Evolutionary conservation across 257 asterid genomes (phyloP).

Genomic region (Fraxinus americana): DNA sequence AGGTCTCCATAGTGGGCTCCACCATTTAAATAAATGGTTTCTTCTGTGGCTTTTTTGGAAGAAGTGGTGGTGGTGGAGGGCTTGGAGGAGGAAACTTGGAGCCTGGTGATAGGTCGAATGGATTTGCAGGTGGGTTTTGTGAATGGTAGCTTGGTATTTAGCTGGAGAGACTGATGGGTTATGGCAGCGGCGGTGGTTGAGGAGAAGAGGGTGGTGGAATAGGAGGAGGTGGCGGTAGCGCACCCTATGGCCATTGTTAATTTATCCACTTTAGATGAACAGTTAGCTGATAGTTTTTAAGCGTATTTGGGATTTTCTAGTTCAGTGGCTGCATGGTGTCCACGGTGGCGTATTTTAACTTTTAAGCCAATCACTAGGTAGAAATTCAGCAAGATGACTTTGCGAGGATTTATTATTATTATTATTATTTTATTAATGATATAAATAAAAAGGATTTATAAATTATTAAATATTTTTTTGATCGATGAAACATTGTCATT

Average conservation of each 20-base stretch:
- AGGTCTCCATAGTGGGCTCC: slow-evolving; percentile 99
- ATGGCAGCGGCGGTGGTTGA: slow-evolving; percentile 33
- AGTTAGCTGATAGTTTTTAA: slow-evolving; percentile 37
- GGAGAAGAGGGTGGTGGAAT: slow-evolving; percentile 18
- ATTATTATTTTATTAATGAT: too few relatives aligned
- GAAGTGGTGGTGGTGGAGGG: slow-evolving; percentile 40
- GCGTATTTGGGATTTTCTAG: slow-evolving; percentile 6
- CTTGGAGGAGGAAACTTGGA: slow-evolving; percentile 69
- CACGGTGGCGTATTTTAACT: slow-evolving; percentile 41
- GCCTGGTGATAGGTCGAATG: slow-evolving; percentile 31
- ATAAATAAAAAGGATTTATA: too few relatives aligned
- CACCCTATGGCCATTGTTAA: slow-evolving; percentile 39
- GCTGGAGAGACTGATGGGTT: slow-evolving; percentile 32
- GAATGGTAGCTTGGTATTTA: slow-evolving; percentile 31
- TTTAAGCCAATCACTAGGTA: slow-evolving; percentile 23
- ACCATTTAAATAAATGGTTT: slow-evolving; percentile 83
- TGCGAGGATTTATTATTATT: too few relatives aligned
- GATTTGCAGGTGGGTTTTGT: not conserved
- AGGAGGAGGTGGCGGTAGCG: slow-evolving; percentile 37
- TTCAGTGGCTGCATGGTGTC: slow-evolving; percentile 29
- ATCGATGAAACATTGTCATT: too few relatives aligned
- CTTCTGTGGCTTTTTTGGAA: slow-evolving; percentile 46
- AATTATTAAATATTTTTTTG: too few relatives aligned
- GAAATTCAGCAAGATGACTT: not conserved
- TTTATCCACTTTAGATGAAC: slow-evolving; percentile 29